phyloP scores from a whole-genome alignment of 805 yeast genomes.

The Ogataea philodendri region DNA sequence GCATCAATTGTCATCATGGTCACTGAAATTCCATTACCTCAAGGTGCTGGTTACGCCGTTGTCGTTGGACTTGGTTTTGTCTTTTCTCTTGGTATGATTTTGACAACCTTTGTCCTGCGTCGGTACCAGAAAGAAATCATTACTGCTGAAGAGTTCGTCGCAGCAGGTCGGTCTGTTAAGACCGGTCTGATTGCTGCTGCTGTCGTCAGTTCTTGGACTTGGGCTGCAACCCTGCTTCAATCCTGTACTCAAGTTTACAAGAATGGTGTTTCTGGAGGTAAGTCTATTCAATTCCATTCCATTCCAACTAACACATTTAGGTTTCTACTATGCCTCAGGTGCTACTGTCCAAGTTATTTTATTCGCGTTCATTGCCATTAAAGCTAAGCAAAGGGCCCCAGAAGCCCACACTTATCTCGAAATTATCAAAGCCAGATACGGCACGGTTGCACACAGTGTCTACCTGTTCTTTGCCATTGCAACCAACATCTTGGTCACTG shows the following conservation, averaged over 20 bases:
- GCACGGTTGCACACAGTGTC: slow-evolving; percentile 66
- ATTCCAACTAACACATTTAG: slow-evolving; percentile 6
- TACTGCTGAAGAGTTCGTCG: slow-evolving; percentile 90
- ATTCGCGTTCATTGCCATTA: slow-evolving; percentile 84
- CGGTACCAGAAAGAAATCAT: slow-evolving; percentile 83
- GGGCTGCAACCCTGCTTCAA: slow-evolving; percentile 78
- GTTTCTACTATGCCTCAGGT: slow-evolving; percentile 77
- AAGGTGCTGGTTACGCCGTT: slow-evolving; percentile 85
- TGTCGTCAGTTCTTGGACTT: slow-evolving; percentile 92
- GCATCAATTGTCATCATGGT: slow-evolving; percentile 8
- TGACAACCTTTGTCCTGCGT: slow-evolving; percentile 64
- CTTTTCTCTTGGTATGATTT: slow-evolving; percentile 70
- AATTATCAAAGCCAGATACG: slow-evolving; percentile 78
- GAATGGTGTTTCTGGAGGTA: slow-evolving; percentile 68
- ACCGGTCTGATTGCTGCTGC: slow-evolving; percentile 85
- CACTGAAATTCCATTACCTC: slow-evolving; percentile 39
- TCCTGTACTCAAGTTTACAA: slow-evolving; percentile 77
- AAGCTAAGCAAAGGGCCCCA: slow-evolving; percentile 86
- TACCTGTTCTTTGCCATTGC: slow-evolving; percentile 80
- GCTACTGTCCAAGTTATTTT: slow-evolving; percentile 85
- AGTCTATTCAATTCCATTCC: not conserved
- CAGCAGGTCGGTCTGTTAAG: slow-evolving; percentile 87
- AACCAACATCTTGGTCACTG: slow-evolving; percentile 86
- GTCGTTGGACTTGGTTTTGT: slow-evolving; percentile 85
- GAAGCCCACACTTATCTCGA: slow-evolving; percentile 90